A percentile compares a stretch with the other conserved stretches of the same genome.
phyloP scores from a whole-genome alignment of 202 grass and related monocot genomes.

The Dendrocalamus latiflorus region DNA sequence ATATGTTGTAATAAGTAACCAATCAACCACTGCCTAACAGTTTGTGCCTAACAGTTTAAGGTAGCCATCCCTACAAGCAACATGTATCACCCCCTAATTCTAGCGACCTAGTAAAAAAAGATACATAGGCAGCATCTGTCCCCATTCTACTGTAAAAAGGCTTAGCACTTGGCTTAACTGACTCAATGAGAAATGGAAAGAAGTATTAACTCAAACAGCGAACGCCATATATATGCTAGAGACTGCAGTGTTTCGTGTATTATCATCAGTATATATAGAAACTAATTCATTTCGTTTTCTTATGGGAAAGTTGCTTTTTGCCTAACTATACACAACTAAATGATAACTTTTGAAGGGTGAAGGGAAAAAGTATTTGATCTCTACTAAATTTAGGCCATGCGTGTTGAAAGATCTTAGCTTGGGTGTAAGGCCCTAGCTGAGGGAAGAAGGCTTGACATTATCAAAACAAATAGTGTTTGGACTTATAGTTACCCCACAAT shows the following conservation, averaged over 20 bases:
- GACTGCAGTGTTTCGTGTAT: not conserved
- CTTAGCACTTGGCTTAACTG: not conserved
- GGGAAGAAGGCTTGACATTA: not conserved
- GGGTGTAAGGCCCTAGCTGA: not conserved
- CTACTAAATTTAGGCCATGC: not conserved
- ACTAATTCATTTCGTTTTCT: not conserved
- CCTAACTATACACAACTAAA: not conserved
- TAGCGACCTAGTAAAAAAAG: not conserved
- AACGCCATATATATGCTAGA: not conserved
- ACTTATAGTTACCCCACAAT: not conserved
- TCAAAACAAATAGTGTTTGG: not conserved
- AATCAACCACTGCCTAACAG: constrained; percentile 9
- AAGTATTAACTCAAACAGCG: not conserved
- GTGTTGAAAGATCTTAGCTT: not conserved
- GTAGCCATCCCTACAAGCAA: not conserved
- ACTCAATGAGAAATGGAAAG: not conserved
- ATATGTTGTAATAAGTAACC: constrained; percentile 3
- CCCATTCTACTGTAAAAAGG: not conserved
- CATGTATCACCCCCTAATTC: not conserved
- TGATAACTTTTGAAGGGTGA: not conserved
- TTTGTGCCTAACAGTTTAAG: constrained; percentile 19
- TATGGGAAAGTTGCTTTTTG: not conserved
- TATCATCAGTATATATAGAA: not conserved
- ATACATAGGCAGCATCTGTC: not conserved
- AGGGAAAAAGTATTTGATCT: not conserved